Base-by-base conservation (phyloP, 441 rosid species). In the Jatropha podagrica region DNA sequence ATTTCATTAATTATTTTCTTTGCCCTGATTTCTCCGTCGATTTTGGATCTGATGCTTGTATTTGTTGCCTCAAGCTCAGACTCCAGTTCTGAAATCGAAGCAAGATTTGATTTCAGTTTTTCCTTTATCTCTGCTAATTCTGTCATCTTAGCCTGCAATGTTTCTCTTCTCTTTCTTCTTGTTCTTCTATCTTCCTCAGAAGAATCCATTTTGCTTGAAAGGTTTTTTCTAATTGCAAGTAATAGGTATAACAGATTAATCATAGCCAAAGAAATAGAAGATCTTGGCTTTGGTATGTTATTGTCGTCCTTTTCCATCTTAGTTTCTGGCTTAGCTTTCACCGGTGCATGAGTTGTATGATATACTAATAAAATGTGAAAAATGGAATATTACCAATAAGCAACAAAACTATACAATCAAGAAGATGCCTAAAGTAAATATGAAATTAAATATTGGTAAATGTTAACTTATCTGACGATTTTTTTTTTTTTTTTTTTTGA, bases 91-190 rank as follows among this genome's bases (percentile, higher is more conserved):
- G 8, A 44, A 44, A 44, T 44, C 48, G 10, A 44, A 44, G 73
- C 79, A 13, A 88, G 83, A 1, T 40, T 81, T 4, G 85, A 78
- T 76, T 87, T 83, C 0, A 79, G 79, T 65, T 76, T 83, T 65
- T 78, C 85, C 74, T 77, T 86, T 3, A 76, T 79, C 56, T 67
- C 78, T 32, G 4, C 64, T 55, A 86, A 71, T 64, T 90, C 87
- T 26, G 40, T 78, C 38, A 83, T 75, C 83, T 76, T 77, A 26
- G 71, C 82, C 74, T 76, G 74, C 81, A 79, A 48, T 0, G 15
- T n/a, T 13, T 61, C 73, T 44, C 63, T 70, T 32, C 59, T 68
- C 40, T 74, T 49, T 44, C 49, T 44, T 23, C 67, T 15, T 17
- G 27, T 12, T 60, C 65, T 46, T 71, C 73, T 85, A 77, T 83